Evolutionary conservation across 495 filamentous ascomycete species (phyloP), one percentile per base, ranked within the genome.

Genomic region (Zalerion maritima): DNA sequence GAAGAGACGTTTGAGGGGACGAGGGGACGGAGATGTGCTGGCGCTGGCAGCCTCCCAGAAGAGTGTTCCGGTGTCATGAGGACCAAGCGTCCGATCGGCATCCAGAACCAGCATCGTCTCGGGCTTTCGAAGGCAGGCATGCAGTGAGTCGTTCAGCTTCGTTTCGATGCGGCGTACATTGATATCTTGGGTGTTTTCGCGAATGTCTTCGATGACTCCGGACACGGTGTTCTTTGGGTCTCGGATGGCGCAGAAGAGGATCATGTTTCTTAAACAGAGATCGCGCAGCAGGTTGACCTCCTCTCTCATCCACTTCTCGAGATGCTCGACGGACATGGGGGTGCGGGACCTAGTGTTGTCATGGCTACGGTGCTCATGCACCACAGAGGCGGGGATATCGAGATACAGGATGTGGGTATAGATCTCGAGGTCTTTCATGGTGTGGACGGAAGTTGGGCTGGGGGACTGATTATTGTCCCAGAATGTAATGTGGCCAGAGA

Each of bases 381-480:
- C 34, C 2, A 49, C 13, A 2, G 58, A 45, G 0, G 54, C 34
- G 6, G 49, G 35, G n/a, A 56, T 32, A 26, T 74, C 47, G 31
- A 79, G 40, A 41, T 79, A 77, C 4, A 79, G 24, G 12, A 80
- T 69, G 38, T 79, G 73, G 0, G 70, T 72, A 40, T 58, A 78
- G 0, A 40, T 49, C 0, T 61, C 23, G 12, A 64, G 25, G 42
- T 78, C 73, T 14, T 36, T 43, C 18, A 49, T 17, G 6, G 69
- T 75, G 26, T 40, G 53, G 2, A 71, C 58, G n/a, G n/a, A n/a
- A n/a, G n/a, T n/a, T n/a, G n/a, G n/a, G n/a, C n/a, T n/a, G n/a
- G n/a, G n/a, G 14, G 32, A 9, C 1, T 35, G 18, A 4, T 50
- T 52, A 25, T 64, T 55, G 3, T 42, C 10, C 71, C 68, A 78